phyloP scores from a whole-genome alignment of 2,329 filamentous ascomycete genomes.

The Fusarium continuum region DNA sequence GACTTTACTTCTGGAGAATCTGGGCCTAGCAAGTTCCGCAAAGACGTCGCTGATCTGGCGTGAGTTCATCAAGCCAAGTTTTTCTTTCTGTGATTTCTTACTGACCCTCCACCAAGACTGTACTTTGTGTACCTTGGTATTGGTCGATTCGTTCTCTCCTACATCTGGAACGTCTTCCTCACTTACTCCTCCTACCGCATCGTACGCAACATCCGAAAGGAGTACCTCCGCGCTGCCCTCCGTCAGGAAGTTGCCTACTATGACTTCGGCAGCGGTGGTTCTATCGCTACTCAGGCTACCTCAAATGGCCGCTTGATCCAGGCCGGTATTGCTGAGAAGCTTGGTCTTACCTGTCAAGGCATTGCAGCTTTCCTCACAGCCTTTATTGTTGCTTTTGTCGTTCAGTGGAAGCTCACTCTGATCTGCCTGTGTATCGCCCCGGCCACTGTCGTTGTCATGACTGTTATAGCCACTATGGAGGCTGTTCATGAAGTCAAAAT shows the following conservation, averaged over 20 bases:
- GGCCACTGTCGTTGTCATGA: constrained; percentile 46
- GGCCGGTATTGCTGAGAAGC: constrained; percentile 53
- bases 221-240: constrained; percentile 60
- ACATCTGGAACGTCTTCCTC: constrained; percentile 55
- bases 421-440: constrained; percentile 51
- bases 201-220: constrained; percentile 58
- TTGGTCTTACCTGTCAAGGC: constrained; percentile 52
- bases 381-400: constrained; percentile 52
- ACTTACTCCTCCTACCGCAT: constrained; percentile 62
- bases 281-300: constrained; percentile 51
- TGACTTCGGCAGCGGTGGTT: constrained; percentile 54
- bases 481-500: constrained; percentile 46
- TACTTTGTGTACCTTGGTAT: constrained; percentile 69
- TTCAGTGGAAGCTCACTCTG: constrained; percentile 57
- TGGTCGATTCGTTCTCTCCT: constrained; percentile 60
- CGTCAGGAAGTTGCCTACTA: constrained; percentile 62
- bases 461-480: constrained; percentile 46
- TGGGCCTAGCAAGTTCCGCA: constrained; percentile 42
- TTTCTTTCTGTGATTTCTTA: constrained; percentile 32
- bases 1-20: constrained; percentile 45
- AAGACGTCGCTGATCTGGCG: constrained; percentile 47
- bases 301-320: constrained; percentile 56
- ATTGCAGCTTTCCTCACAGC: constrained; percentile 51
- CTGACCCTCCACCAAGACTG: constrained; percentile 48
- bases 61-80: constrained; percentile 45